Conservation (phyloP, 306 rosid genomes). For the Leucaena leucocephala region DNA sequence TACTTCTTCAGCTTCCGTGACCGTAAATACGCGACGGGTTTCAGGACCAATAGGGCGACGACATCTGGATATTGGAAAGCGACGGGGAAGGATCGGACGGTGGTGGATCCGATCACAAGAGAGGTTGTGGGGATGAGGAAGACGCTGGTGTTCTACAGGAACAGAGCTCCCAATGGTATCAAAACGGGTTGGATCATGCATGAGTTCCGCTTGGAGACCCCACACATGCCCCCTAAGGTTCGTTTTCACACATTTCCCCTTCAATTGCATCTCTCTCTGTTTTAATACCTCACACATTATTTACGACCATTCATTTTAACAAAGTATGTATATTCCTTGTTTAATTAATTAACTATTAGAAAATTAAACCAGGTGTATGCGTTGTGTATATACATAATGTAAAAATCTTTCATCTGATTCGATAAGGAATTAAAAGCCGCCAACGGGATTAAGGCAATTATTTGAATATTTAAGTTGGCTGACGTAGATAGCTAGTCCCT, state of each 20-base stretch:
- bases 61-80: slow-evolving; percentile 94
- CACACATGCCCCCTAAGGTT: slow-evolving; percentile 98
- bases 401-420: not conserved
- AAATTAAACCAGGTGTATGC: too few species aligned
- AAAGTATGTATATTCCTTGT: not conserved
- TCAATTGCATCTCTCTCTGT: not conserved
- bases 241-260: not conserved
- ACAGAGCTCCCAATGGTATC: slow-evolving; percentile 95
- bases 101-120: slow-evolving; percentile 58
- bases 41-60: slow-evolving; percentile 84
- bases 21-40: slow-evolving; percentile 93
- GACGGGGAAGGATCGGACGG: slow-evolving; percentile 91
- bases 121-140: slow-evolving; percentile 95
- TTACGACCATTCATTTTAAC: not conserved
- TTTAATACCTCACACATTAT: not conserved
- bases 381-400: too few species aligned
- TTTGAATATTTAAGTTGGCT: not conserved
- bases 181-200: slow-evolving; percentile 99
- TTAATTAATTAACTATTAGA: not conserved
- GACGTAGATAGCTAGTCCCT: not conserved
- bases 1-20: slow-evolving; percentile 96
- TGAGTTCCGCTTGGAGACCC: slow-evolving; percentile 94
- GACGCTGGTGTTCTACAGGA: slow-evolving; percentile 86
- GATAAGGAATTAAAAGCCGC: not conserved
- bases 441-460: not conserved